Evolutionary conservation across 345 rosid genomes (phyloP).

Genomic region (Camelina neglecta): DNA sequence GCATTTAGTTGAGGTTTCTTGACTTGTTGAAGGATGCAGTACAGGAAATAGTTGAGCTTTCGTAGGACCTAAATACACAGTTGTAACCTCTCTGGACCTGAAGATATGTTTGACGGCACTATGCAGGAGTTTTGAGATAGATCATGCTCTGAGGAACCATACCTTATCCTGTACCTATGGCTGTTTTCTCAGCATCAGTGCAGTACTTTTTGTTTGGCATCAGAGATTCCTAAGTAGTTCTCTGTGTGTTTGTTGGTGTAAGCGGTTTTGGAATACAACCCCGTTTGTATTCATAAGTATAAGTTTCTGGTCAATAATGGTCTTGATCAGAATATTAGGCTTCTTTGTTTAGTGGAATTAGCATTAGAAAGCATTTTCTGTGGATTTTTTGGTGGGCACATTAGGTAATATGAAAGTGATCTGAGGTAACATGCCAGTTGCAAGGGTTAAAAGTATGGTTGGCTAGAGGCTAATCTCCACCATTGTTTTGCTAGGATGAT

Average conservation of each 20-base stretch:
- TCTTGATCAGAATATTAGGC: constrained; percentile 29
- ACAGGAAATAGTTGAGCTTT: constrained; percentile 16
- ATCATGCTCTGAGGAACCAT: neutral
- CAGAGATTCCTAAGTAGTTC: neutral
- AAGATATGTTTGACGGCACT: neutral
- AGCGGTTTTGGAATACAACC: neutral
- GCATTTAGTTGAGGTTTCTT: neutral
- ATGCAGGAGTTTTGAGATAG: neutral
- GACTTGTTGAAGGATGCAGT: constrained; percentile 17
- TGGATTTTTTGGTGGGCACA: constrained; percentile 12
- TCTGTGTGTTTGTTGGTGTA: neutral
- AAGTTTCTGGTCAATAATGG: constrained; percentile 21
- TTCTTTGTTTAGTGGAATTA: neutral
- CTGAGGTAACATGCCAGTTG: neutral
- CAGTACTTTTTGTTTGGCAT: neutral
- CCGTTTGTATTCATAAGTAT: neutral
- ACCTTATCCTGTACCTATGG: constrained; percentile 7
- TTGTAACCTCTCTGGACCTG: constrained; percentile 6
- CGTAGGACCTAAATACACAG: neutral
- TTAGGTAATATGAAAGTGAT: neutral
- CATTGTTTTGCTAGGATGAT: constrained; percentile 5
- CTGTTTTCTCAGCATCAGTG: constrained; percentile 19
- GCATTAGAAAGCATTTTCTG: neutral
- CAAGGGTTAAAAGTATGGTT: constrained; percentile 17
- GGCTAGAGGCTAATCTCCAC: constrained; percentile 9